Evolutionary conservation across 2,329 filamentous ascomycete genomes (phyloP), one percentile per base, ranked within the genome.

Genomic region (Colletotrichum filicis): DNA sequence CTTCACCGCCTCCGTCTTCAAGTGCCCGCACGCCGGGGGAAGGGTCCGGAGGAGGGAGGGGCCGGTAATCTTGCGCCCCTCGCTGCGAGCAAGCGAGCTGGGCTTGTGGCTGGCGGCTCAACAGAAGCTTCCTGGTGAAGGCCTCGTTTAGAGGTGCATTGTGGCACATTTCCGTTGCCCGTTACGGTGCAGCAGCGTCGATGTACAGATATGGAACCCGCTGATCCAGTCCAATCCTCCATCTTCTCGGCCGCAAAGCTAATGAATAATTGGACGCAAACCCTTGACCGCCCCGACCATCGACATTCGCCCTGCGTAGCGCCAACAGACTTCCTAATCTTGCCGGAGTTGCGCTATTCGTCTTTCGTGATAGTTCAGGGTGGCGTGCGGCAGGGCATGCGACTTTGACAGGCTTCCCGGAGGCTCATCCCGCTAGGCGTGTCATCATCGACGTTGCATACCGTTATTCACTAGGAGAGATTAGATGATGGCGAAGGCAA

Each of bases 1-100:
- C 66, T 73, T 73, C 71, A 73, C 71, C 71, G 71, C 71, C 71
- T 73, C 19, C 56, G 35, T 46, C 60, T 37, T 30, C 12, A 24
- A 6, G 42, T 26, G 11, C 58, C 53, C 53, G 46, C 22, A 26
- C 16, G 24, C 35, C 42, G 42, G 42, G 42, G 65, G 37, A n/a
- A 32, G 22, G 19, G 12, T 46, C 46, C 14, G 32, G 46, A 37
- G 35, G 52, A 5, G 19, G 19, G 42, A 42, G 42, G 42, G 24
- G 24, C 30, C 46, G 46, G 14, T 9, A 55, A 37, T 55, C 30
- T 64, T 16, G 37, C 24, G n/a, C 49, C 26, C 49, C 26, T 37
- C 30, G 22, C 49, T 12, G 12, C 42, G 19, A 49, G 42, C 42
- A 49, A 49, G 42, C 53, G 52, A 28, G 22, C 22, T 57, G 52